Evolutionary conservation across 441 rosid genomes (phyloP).

Genomic region (Geranium incanum): DNA sequence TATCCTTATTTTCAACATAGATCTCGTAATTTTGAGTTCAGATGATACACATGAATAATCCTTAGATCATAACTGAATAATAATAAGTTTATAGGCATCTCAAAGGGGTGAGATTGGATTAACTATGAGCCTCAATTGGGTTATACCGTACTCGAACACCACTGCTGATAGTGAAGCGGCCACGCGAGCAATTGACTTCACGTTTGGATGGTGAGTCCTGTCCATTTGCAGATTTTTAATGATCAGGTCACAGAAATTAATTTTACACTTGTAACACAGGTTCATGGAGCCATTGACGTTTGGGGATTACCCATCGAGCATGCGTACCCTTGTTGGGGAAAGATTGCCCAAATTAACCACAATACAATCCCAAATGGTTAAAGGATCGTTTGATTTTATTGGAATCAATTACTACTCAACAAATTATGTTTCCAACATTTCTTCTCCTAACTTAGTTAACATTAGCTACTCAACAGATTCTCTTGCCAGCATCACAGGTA

Average conservation of each 20-base stretch:
- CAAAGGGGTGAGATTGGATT: slow-evolving; percentile 52
- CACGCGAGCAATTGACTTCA: slow-evolving; percentile 42
- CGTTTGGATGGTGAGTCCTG: slow-evolving; percentile 49
- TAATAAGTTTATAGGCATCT: slow-evolving; percentile 5
- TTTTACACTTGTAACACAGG: too few relatives aligned
- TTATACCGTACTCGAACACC: slow-evolving; percentile 36
- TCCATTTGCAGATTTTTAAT: too few relatives aligned
- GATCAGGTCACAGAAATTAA: too few relatives aligned
- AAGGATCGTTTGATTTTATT: slow-evolving; percentile 43
- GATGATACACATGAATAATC: too few relatives aligned
- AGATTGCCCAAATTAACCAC: slow-evolving; percentile 38
- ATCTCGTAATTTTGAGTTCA: too few relatives aligned
- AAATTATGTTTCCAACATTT: slow-evolving; percentile 26
- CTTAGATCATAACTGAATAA: too few relatives aligned
- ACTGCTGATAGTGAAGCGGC: slow-evolving; percentile 34
- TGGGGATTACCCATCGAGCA: slow-evolving; percentile 38
- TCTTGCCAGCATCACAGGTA: slow-evolving; percentile 23
- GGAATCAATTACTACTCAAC: slow-evolving; percentile 43
- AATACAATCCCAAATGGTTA: slow-evolving; percentile 27
- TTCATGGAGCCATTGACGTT: slow-evolving; percentile 20
- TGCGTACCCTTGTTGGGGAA: slow-evolving; percentile 29
- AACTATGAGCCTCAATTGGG: slow-evolving; percentile 41
- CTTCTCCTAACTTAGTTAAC: slow-evolving; percentile 6
- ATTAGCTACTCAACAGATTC: slow-evolving; percentile 33
- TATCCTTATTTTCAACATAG: too few relatives aligned